A percentile compares a stretch with the other conserved stretches of the same genome.
Evolutionary conservation across 2,329 filamentous ascomycete species (phyloP).

Genomic region (Xylariaceae sp.): DNA sequence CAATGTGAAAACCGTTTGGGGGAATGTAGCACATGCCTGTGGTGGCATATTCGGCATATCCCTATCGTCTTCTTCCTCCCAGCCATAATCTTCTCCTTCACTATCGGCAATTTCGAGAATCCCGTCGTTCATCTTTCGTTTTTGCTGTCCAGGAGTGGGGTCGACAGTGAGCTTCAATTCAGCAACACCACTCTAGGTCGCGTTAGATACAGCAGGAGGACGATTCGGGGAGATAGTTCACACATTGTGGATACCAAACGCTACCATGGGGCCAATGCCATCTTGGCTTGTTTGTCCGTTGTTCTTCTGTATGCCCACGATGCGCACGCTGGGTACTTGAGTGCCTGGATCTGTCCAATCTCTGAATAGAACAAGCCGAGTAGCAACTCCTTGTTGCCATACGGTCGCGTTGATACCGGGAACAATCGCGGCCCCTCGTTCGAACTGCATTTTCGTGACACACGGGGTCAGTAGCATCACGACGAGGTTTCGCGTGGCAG

Average conservation of each 20-base stretch:
- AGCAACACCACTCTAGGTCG: conserved; percentile 37
- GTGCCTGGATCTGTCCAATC: conserved; percentile 61
- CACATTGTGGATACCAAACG: conserved; percentile 49
- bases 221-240: conserved; percentile 15
- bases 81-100: conserved; percentile 68
- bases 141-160: conserved; percentile 41
- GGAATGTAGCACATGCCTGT: conserved; percentile 31
- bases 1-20: too few relatives aligned
- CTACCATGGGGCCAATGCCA: conserved; percentile 41
- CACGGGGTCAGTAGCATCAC: conserved; percentile 76
- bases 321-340: conserved; percentile 46
- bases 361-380: conserved; percentile 71
- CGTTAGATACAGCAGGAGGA: conserved; percentile 11
- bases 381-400: conserved; percentile 77
- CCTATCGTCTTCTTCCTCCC: conserved; percentile 64
- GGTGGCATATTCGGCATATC: conserved; percentile 57
- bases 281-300: conserved; percentile 47
- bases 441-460: conserved; percentile 72
- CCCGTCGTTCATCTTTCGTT: conserved; percentile 62
- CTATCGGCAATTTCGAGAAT: conserved; percentile 59
- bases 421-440: conserved; percentile 63
- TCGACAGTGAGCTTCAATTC: conserved; percentile 39
- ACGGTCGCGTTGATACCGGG: conserved; percentile 70
- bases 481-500: conserved; percentile 67
- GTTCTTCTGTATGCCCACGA: conserved; percentile 63